Conservation (phyloP, 2,329 filamentous ascomycete species). For the Hypoxylon sp. region DNA sequence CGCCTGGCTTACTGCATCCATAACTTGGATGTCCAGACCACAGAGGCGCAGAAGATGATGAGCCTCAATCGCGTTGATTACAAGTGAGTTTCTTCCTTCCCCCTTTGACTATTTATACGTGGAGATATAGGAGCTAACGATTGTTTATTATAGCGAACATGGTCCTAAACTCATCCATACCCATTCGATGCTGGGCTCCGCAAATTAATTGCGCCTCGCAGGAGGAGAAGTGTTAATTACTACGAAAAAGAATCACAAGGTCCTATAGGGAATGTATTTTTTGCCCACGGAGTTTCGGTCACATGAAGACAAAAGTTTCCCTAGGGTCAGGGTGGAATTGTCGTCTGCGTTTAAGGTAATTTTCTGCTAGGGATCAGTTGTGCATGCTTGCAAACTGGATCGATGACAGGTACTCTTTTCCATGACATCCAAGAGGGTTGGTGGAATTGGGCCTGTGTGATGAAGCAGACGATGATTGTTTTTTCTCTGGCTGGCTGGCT, state of each 20-base stretch:
- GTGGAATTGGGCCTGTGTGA: background rate
- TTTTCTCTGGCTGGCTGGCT: background rate
- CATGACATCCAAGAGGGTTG: background rate
- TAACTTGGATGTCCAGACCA: conserved; percentile 67
- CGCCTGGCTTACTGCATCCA: conserved; percentile 72
- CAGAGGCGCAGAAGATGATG: conserved; percentile 69
- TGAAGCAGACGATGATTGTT: background rate
- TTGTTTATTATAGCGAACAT: conserved; percentile 26
- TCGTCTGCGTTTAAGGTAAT: background rate
- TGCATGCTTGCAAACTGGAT: background rate
- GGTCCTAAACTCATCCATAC: conserved; percentile 36
- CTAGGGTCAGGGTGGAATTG: conserved; percentile 4
- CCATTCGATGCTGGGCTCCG: conserved; percentile 29
- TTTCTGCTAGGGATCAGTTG: background rate
- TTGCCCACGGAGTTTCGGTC: conserved; percentile 27
- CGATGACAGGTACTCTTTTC: background rate
- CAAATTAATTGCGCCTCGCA: background rate
- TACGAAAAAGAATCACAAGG: background rate
- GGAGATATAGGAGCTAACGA: conserved; percentile 6
- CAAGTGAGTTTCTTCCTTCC: conserved; percentile 65
- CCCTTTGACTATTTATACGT: background rate
- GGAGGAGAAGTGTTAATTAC: background rate
- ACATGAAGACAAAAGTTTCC: conserved; percentile 39
- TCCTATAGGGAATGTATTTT: conserved; percentile 3
- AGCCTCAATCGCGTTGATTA: conserved; percentile 72